These are phyloP conservation scores for Hyphodiscus sp. DNA, from an alignment of 2,329 filamentous ascomycete genomes.

Conservation along the genomic window DNA sequence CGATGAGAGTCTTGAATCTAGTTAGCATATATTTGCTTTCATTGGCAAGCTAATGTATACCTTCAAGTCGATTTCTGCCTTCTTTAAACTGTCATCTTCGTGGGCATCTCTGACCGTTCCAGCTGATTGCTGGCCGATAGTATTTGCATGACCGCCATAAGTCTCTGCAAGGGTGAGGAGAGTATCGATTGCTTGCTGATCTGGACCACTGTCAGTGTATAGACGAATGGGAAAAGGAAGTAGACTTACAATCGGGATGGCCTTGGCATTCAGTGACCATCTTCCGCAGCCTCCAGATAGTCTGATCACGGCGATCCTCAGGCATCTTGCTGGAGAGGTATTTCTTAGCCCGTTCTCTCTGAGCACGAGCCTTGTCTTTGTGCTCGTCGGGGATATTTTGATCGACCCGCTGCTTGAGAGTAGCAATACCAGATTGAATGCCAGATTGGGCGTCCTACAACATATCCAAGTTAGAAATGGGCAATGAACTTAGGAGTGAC, in stretches of 20 bases:
- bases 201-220: slow-evolving; percentile 33
- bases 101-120: slow-evolving; percentile 69
- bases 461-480: no score
- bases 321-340: slow-evolving; percentile 87
- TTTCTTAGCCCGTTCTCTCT: slow-evolving; percentile 52
- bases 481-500: no score
- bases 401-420: slow-evolving; percentile 49
- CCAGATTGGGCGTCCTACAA: slow-evolving; percentile 41
- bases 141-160: slow-evolving; percentile 70
- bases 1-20: slow-evolving; percentile 65
- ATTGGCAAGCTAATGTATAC: slow-evolving; percentile 4
- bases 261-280: slow-evolving; percentile 96
- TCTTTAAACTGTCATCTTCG: slow-evolving; percentile 53
- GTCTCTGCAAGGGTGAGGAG: slow-evolving; percentile 77
- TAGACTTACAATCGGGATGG: slow-evolving; percentile 70
- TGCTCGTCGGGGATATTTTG: slow-evolving; percentile 58
- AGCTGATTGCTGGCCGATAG: slow-evolving; percentile 55
- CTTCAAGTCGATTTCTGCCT: slow-evolving; percentile 73
- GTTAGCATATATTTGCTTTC: slow-evolving; percentile 8
- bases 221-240: no score
- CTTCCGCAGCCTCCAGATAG: slow-evolving; percentile 91
- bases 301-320: slow-evolving; percentile 85
- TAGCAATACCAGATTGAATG: slow-evolving; percentile 31
- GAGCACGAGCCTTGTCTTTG: slow-evolving; percentile 46
- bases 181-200: slow-evolving; percentile 85